Base-by-base conservation (phyloP, 768 basidiomycete species). In the Porphyrellus cyaneotinctus region DNA sequence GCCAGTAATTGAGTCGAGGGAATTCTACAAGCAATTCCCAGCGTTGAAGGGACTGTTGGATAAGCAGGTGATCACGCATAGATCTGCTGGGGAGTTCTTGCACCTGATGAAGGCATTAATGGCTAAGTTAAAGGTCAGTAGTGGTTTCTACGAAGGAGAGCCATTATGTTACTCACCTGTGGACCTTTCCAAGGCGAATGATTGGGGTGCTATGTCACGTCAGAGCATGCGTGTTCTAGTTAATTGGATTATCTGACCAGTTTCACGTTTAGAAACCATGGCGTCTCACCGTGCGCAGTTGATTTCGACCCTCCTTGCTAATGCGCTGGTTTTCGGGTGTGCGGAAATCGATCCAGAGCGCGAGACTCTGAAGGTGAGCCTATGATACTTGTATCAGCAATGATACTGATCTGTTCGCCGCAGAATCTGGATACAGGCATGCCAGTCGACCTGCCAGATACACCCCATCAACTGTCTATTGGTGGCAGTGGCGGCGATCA, bases 21-120 rank as follows among this genome's bases (percentile, higher is more conserved):
- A 81, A 23, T 85, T 85, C 60, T 85, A 85, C 53, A 70, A 63
- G 3, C 58, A 83, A 18, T 83, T 85, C 49, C 70, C 71, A 0
- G 63, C 66, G 0, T 55, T 85, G 28, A 80, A 78, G 55, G 68
- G 65, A 45, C 67, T 67, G 3, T 61, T 85, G 6, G 78, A 84
- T 52, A 68, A 71, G 41, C 81, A 83, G 52, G 52, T 59, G 4
- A 49, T 76, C 1, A 80, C 82, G 0, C 82, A 84, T 57, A 65
- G 62, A 0, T 70, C 74, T 0, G 83, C 79, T 0, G 78, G 77
- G 17, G 74, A 79, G 51, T 85, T 85, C 57, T 66, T 84, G 7
- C 75, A 77, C 36, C 71, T 76, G 4, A 68, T 85, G 61, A 85
- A 85, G 63, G 80, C 80, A 84, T 84, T 74, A 83, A 79, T n/a